Base-by-base conservation (phyloP, 1,284 basidiomycete species). In the Moesziomyces sp. region DNA sequence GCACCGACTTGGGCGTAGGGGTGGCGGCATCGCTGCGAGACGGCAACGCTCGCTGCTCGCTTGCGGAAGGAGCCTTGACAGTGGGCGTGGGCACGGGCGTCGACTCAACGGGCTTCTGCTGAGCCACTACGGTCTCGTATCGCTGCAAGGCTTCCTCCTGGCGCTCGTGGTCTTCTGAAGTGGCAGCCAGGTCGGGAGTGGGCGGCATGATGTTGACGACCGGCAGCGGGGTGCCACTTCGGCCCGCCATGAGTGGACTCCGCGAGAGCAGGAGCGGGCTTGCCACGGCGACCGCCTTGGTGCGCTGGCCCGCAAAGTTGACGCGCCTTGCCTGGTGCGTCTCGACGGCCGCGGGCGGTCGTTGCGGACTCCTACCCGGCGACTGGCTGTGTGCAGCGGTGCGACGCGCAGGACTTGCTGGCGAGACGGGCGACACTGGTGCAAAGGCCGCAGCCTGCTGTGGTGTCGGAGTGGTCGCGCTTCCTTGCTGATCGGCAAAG, bases 161-260 rank as follows among this genome's bases (percentile, higher is more conserved):
- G 34, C 54, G 58, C 44, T 35, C 56, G 46, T 58, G 46, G 16
- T 58, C 52, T n/a, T 72, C 59, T 10, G 56, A 58, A 23, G 55
- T 64, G 5, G 30, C 53, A 23, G 44, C 63, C n/a, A 79, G 68
- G 35, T 79, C 78, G 1, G 78, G 78, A 11, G 77, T 80, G 1
- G 78, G 78, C 21, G 78, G 78, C 78, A 80, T 80, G 47, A 80
- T 73, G 50, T 76, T 79, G 52, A 80, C 78, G 3, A 80, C 67
- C 13, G 75, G 67, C 46, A 68, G 62, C 28, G 67, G 63, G 5
- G 51, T 58, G 35, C 49, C 46, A n/a, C 59, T 58, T 23, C 50
- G 48, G 43, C 58, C 63, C 7, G 43, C 51, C 52, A 65, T 34
- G 9, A 55, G 61, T 14, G 77, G 71, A 44, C 74, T 78, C 16